phyloP scores from a whole-genome alignment of 1,139 yeast genomes.

The Saccharomyces hybrid region DNA sequence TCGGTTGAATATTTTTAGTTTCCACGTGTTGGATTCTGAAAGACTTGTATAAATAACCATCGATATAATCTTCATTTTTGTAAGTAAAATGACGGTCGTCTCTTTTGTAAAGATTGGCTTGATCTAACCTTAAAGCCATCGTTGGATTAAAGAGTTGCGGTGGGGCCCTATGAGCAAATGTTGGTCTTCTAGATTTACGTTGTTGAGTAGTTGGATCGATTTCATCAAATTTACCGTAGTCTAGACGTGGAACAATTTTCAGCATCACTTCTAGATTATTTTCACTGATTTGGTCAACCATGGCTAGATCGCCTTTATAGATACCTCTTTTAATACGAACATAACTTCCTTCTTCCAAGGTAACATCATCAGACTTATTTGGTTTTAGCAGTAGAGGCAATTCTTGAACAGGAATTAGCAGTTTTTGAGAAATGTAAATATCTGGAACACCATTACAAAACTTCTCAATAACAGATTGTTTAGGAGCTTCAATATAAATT shows the following conservation, averaged over 20 bases:
- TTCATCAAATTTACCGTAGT: constrained; percentile 66
- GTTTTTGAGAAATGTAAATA: constrained; percentile 62
- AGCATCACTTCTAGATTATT: constrained; percentile 91
- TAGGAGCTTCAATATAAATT: constrained; percentile 88
- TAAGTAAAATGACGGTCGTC: constrained; percentile 71
- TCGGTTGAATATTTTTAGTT: constrained; percentile 79
- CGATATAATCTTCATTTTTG: constrained; percentile 79
- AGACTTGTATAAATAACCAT: constrained; percentile 82
- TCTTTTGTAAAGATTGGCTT: constrained; percentile 53
- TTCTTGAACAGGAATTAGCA: constrained; percentile 90
- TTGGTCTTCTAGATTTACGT: constrained; percentile 42
- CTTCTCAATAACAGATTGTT: constrained; percentile 83
- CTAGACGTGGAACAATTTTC: constrained; percentile 86
- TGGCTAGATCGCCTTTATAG: constrained; percentile 87
- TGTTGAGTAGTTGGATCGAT: constrained; percentile 46
- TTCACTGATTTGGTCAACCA: constrained; percentile 87
- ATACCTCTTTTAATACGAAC: constrained; percentile 87
- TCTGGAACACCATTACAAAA: constrained; percentile 88
- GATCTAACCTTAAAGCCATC: constrained; percentile 60
- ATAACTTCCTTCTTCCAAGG: constrained; percentile 84
- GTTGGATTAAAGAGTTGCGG: constrained; percentile 78
- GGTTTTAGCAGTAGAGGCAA: constrained; percentile 90
- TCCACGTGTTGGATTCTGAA: constrained; percentile 76
- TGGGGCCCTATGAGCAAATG: constrained; percentile 62
- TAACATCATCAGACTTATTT: constrained; percentile 79